phyloP scores from a whole-genome alignment of 768 basidiomycete species.

The Trametes punicea region DNA sequence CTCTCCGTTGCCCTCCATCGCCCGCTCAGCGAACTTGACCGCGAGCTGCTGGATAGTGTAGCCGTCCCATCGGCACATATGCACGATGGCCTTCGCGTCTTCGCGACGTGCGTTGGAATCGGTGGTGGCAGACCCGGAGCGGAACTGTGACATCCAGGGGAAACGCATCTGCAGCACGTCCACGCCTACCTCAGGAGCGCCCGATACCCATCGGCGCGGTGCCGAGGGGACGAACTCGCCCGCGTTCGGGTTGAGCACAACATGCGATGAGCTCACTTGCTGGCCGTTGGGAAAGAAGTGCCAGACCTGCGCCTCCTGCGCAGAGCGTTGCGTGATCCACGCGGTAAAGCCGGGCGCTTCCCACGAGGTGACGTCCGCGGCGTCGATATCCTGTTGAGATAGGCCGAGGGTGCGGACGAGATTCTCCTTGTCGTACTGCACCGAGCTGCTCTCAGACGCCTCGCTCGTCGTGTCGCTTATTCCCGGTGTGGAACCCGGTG shows the following conservation, averaged over 20 bases:
- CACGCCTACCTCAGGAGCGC: neutral
- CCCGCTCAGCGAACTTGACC: conserved; percentile 6
- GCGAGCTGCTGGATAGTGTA: conserved; percentile 6
- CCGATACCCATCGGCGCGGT: neutral
- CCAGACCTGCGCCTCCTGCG: neutral
- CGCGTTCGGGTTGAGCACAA: conserved; percentile 10
- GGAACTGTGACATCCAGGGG: conserved; percentile 12
- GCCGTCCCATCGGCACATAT: conserved; percentile 9
- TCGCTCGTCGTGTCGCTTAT: conserved; percentile 3
- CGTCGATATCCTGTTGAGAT: neutral
- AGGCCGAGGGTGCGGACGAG: neutral
- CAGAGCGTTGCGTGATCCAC: neutral
- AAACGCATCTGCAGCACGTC: neutral
- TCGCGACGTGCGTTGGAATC: neutral
- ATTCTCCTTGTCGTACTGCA: neutral
- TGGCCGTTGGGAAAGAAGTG: neutral
- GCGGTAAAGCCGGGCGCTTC: conserved; percentile 1
- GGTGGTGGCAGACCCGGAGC: neutral
- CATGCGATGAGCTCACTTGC: neutral
- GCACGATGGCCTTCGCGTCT: conserved; percentile 11
- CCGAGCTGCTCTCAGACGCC: neutral
- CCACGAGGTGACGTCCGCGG: neutral
- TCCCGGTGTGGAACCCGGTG: conserved; percentile 2
- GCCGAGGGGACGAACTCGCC: conserved; percentile 14
- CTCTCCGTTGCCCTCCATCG: neutral